Conservation (phyloP, 176 grass and related monocot species). For the Carex scoparia region DNA sequence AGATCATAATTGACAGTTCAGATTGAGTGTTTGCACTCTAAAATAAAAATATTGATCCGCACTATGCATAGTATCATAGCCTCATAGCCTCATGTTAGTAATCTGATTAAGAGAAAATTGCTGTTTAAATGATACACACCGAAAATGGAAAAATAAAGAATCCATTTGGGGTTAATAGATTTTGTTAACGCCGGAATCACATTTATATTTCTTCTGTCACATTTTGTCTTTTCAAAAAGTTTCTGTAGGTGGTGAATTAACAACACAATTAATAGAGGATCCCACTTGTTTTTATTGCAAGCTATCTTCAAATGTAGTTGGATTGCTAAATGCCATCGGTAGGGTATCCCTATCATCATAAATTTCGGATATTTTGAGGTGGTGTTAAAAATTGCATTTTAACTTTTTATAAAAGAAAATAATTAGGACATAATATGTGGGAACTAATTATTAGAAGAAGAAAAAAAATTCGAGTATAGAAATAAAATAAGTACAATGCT, state of each 20-base stretch:
- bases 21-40: no score
- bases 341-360: background rate
- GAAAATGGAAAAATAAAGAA: no score
- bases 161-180: background rate
- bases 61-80: no score
- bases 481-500: no score
- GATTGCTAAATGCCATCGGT: background rate
- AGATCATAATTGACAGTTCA: no score
- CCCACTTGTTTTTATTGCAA: background rate
- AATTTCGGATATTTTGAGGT: background rate
- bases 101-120: no score
- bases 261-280: background rate
- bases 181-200: background rate
- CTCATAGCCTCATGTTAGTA: no score
- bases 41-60: no score
- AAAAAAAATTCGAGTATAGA: no score
- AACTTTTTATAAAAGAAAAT: background rate
- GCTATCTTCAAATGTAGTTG: background rate
- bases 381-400: background rate
- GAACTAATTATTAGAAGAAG: no score
- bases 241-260: background rate
- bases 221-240: background rate
- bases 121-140: no score
- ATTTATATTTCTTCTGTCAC: background rate
- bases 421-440: background rate